Base-by-base conservation (phyloP, 345 rosid species). In the Angophora floribunda region DNA sequence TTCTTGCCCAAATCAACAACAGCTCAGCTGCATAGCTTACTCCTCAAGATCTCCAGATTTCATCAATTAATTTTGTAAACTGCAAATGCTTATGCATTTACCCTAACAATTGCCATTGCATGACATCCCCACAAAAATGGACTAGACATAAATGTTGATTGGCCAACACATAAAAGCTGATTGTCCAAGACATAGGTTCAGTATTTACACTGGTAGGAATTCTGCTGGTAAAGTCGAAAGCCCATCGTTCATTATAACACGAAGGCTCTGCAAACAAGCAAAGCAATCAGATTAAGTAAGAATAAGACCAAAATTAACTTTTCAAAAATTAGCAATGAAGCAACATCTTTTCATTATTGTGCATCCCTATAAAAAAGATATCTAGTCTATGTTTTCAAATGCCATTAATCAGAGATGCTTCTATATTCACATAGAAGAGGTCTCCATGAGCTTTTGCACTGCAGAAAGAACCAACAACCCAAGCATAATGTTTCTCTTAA, bases 161-260 rank as follows among this genome's bases (percentile, higher is more conserved):
- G 65, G 52, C 41, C 1, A 51, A 24, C 26, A 52, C 13, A 17
- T 85, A 52, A 51, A 30, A 13, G 47, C n/a, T 9, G 55, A 52
- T 85, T 7, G 65, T 52, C 41, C 1, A 51, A 85, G 55, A 53
- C 30, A 86, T n/a, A 90, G 75, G 63, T 87, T 70, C 59, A 50
- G 86, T 90, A 90, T 99, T 94, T 96, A 97, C 99, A 94, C 96
- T 85, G 93, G 91, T 88, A 98, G 93, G 91, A 94, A 98, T 90
- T 94, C 96, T 57, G 94, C 91, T 44, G 99, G 99, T 89, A 98
- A 92, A 85, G 97, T 88, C 52, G 99, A 91, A 91, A 98, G 96
- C 30, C 98, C 98, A 90, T 97, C 99, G 87, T 94, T 97, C 99
- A 98, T 94, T 90, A 98, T 93, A 61, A 94, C 96, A 70, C 98